phyloP scores from a whole-genome alignment of 1,139 yeast genomes.

The Candida pseudoviswanathii region DNA sequence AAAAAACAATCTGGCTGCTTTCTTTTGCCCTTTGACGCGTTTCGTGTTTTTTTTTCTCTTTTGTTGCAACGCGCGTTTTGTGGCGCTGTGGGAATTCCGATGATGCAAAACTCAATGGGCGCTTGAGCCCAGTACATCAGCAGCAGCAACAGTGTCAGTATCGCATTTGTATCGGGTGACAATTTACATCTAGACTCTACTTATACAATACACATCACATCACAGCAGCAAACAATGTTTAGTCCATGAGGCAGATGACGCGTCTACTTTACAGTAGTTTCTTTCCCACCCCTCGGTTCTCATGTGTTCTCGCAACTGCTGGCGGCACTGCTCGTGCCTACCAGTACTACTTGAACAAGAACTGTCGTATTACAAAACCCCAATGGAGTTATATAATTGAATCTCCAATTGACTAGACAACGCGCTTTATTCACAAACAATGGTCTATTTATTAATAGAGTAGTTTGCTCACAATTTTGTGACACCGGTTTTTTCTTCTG shows the following conservation, averaged over 20 bases:
- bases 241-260: slow-evolving; percentile 1
- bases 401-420: neutral
- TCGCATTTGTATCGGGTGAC: neutral
- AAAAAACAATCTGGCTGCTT: no score
- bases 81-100: neutral
- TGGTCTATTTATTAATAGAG: neutral
- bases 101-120: neutral
- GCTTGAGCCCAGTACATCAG: no score
- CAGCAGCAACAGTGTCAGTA: neutral
- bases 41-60: slow-evolving; percentile 2
- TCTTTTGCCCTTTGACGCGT: slow-evolving; percentile 2
- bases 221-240: neutral
- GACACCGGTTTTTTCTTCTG: neutral
- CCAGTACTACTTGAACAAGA: no score
- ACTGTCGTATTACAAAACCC: no score
- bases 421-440: neutral
- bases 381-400: neutral
- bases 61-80: slow-evolving; percentile 2
- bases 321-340: no score
- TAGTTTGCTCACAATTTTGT: neutral
- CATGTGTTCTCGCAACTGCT: no score
- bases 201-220: neutral
- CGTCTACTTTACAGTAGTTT: neutral
- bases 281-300: neutral
- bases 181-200: slow-evolving; percentile 1